These are phyloP conservation scores for Myxozyma geophila DNA, from an alignment of 805 yeast genomes.

Conservation along the genomic window DNA sequence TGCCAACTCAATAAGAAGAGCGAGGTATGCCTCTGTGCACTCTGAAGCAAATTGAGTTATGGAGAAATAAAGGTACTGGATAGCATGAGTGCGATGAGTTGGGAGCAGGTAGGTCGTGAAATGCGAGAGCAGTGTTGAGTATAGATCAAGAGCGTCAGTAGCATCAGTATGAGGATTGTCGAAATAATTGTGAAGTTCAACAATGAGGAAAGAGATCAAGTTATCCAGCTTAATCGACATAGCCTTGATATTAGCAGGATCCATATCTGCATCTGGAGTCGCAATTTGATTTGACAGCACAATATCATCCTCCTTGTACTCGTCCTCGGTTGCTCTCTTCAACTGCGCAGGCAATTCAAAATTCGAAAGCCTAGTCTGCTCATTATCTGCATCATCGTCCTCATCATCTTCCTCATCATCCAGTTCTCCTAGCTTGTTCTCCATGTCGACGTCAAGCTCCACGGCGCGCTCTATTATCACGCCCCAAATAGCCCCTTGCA, in stretches of 20 bases:
- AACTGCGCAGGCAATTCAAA: slow-evolving; percentile 1
- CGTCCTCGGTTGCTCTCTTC: slow-evolving; percentile 7
- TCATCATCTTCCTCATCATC: slow-evolving; percentile 71
- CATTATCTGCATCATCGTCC: slow-evolving; percentile 48
- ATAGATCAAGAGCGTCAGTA: slow-evolving; percentile 67
- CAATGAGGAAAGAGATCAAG: slow-evolving; percentile 62
- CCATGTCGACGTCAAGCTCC: slow-evolving; percentile 88
- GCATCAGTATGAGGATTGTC: slow-evolving; percentile 53
- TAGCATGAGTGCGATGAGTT: slow-evolving; percentile 86
- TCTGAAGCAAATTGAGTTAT: slow-evolving; percentile 81
- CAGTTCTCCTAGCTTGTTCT: slow-evolving; percentile 81
- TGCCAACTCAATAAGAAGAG: slow-evolving; percentile 79
- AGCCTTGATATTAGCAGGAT: slow-evolving; percentile 22
- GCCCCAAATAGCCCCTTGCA: slow-evolving; percentile 78
- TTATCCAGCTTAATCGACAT: slow-evolving; percentile 64
- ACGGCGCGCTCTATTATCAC: slow-evolving; percentile 77
- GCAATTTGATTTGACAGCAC: slow-evolving; percentile 22
- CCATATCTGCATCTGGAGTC: slow-evolving; percentile 10
- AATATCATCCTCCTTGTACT: slow-evolving; percentile 20
- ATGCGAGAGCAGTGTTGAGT: slow-evolving; percentile 72
- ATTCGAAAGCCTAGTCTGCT: slow-evolving; percentile 8
- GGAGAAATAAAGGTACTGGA: slow-evolving; percentile 82
- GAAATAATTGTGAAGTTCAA: slow-evolving; percentile 55
- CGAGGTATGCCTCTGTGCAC: slow-evolving; percentile 82
- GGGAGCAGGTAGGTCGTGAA: slow-evolving; percentile 85